Evolutionary conservation across 805 yeast genomes (phyloP).

Genomic region (Spathaspora boniae): DNA sequence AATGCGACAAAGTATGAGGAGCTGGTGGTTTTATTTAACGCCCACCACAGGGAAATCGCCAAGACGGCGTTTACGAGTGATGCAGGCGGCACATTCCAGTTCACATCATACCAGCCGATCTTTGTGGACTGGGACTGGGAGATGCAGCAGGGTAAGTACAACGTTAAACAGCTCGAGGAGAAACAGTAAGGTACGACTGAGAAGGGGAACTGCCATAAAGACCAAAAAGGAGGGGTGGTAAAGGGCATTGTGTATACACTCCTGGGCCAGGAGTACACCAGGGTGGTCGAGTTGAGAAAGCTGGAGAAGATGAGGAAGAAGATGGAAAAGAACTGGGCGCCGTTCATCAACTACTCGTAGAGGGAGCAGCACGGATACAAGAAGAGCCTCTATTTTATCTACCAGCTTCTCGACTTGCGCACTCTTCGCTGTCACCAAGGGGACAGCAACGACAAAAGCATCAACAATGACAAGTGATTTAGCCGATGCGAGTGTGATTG

Average conservation of each 20-base stretch:
- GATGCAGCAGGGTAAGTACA: constrained; percentile 25
- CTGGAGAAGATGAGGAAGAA: constrained; percentile 4
- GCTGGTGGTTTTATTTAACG: constrained; percentile 23
- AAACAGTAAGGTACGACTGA: too few species aligned
- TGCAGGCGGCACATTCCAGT: background rate
- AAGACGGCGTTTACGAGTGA: constrained; percentile 1
- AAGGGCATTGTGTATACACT: too few species aligned
- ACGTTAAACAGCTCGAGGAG: constrained; percentile 23
- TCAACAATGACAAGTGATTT: constrained; percentile 10
- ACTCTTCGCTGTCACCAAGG: constrained; percentile 20
- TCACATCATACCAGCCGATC: constrained; percentile 22
- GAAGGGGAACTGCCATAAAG: too few species aligned
- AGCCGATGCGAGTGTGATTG: constrained; percentile 6
- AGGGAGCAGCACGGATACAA: constrained; percentile 23
- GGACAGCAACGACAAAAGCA: too few species aligned
- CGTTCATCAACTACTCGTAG: constrained; percentile 23
- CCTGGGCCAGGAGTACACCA: constrained; percentile 16
- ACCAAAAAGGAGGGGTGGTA: too few species aligned
- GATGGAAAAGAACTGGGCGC: constrained; percentile 38
- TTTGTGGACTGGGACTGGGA: constrained; percentile 31
- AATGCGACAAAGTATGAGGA: constrained; percentile 22
- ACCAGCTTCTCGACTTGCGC: constrained; percentile 7
- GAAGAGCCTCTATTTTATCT: constrained; percentile 24
- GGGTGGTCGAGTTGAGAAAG: constrained; percentile 19
- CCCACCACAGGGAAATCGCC: constrained; percentile 12